phyloP scores from a whole-genome alignment of 176 grass and related monocot species.

The Rhynchospora breviuscula region DNA sequence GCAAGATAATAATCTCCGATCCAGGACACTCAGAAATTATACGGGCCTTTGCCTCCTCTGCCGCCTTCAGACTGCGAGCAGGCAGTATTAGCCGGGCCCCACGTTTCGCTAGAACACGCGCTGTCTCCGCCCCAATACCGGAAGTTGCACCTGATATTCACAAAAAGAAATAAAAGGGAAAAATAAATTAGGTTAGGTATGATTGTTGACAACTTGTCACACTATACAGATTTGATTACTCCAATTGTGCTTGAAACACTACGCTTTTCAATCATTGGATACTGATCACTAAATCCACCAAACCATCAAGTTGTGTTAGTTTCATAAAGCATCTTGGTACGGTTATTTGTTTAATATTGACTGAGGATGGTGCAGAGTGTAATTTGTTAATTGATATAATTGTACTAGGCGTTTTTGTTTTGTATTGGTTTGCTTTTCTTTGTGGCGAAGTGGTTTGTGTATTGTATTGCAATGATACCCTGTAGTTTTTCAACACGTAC shows the following conservation, averaged over 20 bases:
- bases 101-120: conserved; percentile 56
- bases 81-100: conserved; percentile 81
- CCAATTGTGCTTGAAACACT: conserved; percentile 20
- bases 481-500: conserved; percentile 21
- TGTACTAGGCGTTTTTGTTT: not conserved
- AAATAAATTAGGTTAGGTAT: conserved; percentile 1
- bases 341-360: conserved; percentile 5
- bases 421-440: not conserved
- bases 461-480: not conserved
- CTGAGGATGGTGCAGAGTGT: not conserved
- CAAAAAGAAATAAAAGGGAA: conserved; percentile 3
- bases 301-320: conserved; percentile 10
- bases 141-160: conserved; percentile 61
- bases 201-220: not conserved
- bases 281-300: conserved; percentile 19
- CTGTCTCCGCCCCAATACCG: conserved; percentile 89
- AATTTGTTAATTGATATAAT: conserved; percentile 5
- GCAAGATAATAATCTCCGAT: conserved; percentile 61
- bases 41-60: conserved; percentile 56
- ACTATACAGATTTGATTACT: conserved; percentile 16
- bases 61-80: conserved; percentile 79
- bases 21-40: conserved; percentile 45
- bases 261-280: conserved; percentile 24
- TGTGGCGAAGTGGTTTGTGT: not conserved
- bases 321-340: conserved; percentile 24